Evolutionary conservation across 176 grass and related monocot species (phyloP), one percentile per base, ranked within the genome.

Genomic region (Eragrostis curvula): DNA sequence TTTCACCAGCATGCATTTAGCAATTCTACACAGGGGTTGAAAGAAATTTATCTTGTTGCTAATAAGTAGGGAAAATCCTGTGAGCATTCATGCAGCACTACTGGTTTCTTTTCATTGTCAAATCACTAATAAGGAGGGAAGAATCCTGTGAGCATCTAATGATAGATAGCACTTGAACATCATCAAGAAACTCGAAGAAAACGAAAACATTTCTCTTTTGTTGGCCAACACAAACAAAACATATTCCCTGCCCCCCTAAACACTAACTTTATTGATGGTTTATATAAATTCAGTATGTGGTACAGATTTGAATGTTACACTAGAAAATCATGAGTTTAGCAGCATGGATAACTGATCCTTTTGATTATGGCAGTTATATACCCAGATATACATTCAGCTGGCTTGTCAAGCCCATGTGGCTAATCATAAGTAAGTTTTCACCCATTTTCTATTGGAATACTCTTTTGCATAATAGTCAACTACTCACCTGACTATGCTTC

Each of bases 381-480:
- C 95, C 95, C 24, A 94, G 92, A 89, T 97, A 94, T 83, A 98
- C 95, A 48, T 98, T 98, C 88, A 94, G 95, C 82, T 98, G 95
- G 95, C 85, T 98, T 71, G 95, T 98, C 42, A 91, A 94, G 80
- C 95, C 95, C 11, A 98, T 98, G 95, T 98, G 95, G 95, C 57
- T 92, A 67, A 79, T 98, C 60, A 98, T 98, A 87, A 98, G 95
- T 98, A 89, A 88, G 90, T 42, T 69, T 11, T 87, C 65, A 71
- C 44, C 32, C 25, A 48, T 58, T 41, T 84, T 39, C 41, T 29
- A 3, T 27, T 17, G 20, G 65, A 32, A 64, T 58, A 47, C 56
- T 80, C 8, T 13, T 28, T 66, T 58, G 9, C 42, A 44, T 66
- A 68, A 81, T 76, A 87, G 13, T 44, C 15, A 70, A 70, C 75